A percentile compares a stretch with the other conserved stretches of the same genome.
Evolutionary conservation across 148 eudicot species (phyloP).

Genomic region (Selenicereus undatus): DNA sequence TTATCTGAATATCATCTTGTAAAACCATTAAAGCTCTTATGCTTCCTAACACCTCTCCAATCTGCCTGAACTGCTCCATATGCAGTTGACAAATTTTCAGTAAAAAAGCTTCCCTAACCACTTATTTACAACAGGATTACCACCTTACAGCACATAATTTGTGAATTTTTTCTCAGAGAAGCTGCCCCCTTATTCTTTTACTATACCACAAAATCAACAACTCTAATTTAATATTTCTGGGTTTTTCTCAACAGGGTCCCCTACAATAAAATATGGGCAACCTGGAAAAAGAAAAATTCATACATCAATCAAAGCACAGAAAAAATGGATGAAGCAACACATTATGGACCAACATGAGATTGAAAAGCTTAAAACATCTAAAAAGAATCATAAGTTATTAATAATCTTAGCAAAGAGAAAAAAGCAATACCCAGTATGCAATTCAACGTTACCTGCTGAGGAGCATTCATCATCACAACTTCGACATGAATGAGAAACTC

Average conservation of each 20-base stretch:
- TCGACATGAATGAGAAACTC: neutral
- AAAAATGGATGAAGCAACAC: neutral
- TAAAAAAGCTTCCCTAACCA: neutral
- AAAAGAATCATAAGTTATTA: too few relatives aligned
- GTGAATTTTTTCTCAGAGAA: neutral
- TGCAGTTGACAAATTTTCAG: neutral
- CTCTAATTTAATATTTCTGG: slow-evolving; percentile 1
- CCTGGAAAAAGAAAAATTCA: neutral
- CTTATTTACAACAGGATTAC: neutral
- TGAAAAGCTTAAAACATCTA: neutral
- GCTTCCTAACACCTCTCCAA: slow-evolving; percentile 66
- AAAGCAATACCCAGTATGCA: neutral
- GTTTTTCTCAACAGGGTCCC: slow-evolving; percentile 3
- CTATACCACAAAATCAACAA: neutral
- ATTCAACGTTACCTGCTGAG: neutral
- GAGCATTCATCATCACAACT: neutral
- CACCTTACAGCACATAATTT: neutral
- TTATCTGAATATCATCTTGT: slow-evolving; percentile 42
- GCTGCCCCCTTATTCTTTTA: neutral
- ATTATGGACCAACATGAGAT: neutral
- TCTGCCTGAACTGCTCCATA: slow-evolving; percentile 68
- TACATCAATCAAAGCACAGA: neutral
- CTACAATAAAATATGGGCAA: slow-evolving; percentile 2
- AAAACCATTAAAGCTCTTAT: slow-evolving; percentile 54
- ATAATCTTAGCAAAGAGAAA: neutral